Conservation (phyloP, 768 basidiomycete genomes). For the Hericium coralloides region DNA sequence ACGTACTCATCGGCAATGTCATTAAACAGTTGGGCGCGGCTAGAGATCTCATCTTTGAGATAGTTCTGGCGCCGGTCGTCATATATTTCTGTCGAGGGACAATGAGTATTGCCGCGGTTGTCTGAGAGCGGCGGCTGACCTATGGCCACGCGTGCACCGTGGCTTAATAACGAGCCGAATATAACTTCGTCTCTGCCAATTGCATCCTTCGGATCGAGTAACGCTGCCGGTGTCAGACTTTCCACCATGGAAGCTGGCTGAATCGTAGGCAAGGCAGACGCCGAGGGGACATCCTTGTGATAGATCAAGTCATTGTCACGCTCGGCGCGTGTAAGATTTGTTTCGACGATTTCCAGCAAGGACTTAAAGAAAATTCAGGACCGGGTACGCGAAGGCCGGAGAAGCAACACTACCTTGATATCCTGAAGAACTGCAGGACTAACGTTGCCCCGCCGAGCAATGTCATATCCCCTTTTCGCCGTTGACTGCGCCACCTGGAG, state of each 20-base stretch:
- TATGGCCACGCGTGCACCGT: constrained; percentile 85
- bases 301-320: constrained; percentile 96
- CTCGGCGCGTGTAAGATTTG: constrained; percentile 59
- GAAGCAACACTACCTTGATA: constrained; percentile 47
- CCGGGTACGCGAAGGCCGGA: not conserved
- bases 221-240: constrained; percentile 41
- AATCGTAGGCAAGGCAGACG: constrained; percentile 57
- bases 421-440: constrained; percentile 64
- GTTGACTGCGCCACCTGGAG: constrained; percentile 56
- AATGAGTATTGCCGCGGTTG: not conserved
- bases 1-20: constrained; percentile 47
- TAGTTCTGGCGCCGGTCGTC: constrained; percentile 69
- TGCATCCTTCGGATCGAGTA: constrained; percentile 48
- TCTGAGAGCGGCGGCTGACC: constrained; percentile 38
- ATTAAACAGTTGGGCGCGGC: constrained; percentile 53
- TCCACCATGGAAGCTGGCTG: constrained; percentile 59
- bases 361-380: constrained; percentile 40
- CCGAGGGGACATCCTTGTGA: constrained; percentile 75
- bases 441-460: constrained; percentile 54
- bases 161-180: constrained; percentile 69
- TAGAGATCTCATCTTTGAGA: constrained; percentile 57
- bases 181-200: constrained; percentile 48
- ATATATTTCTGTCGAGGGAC: constrained; percentile 58
- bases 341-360: constrained; percentile 61
- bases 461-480: constrained; percentile 63